phyloP scores from a whole-genome alignment of 1,139 yeast species.

The Eremothecium gossypii region DNA sequence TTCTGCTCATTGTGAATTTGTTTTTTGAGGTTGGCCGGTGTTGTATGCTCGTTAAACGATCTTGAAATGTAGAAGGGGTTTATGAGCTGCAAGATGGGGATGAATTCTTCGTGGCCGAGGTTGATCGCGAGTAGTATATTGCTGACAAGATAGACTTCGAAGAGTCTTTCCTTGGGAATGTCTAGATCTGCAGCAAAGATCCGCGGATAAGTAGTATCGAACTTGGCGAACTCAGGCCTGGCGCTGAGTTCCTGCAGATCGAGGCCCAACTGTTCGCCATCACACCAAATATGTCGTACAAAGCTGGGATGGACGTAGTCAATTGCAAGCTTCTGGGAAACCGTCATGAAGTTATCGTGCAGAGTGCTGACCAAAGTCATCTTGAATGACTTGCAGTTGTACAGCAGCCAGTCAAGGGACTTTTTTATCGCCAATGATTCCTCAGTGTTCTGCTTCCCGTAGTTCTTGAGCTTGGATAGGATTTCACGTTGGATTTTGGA shows the following conservation, averaged over 20 bases:
- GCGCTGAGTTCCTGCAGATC: constrained; percentile 13
- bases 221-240: constrained; percentile 4
- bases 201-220: constrained; percentile 17
- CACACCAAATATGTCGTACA: constrained; percentile 27
- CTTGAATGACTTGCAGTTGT: constrained; percentile 20
- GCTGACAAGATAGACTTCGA: constrained; percentile 23
- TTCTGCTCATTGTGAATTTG: constrained; percentile 20
- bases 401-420: constrained; percentile 24
- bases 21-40: constrained; percentile 24
- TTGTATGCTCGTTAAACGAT: constrained; percentile 27
- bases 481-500: constrained; percentile 21
- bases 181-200: constrained; percentile 16
- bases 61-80: constrained; percentile 30
- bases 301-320: constrained; percentile 29
- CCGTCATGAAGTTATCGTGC: constrained; percentile 29
- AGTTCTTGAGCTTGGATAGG: constrained; percentile 18
- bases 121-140: constrained; percentile 22
- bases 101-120: constrained; percentile 23
- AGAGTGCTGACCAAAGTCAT: constrained; percentile 24
- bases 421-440: constrained; percentile 20
- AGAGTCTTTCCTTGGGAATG: constrained; percentile 22
- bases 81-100: constrained; percentile 22
- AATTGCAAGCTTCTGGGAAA: constrained; percentile 27
- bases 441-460: constrained; percentile 18
- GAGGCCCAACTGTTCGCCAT: constrained; percentile 22